Conservation (phyloP, 805 yeast species). For the Candida boidinii region DNA sequence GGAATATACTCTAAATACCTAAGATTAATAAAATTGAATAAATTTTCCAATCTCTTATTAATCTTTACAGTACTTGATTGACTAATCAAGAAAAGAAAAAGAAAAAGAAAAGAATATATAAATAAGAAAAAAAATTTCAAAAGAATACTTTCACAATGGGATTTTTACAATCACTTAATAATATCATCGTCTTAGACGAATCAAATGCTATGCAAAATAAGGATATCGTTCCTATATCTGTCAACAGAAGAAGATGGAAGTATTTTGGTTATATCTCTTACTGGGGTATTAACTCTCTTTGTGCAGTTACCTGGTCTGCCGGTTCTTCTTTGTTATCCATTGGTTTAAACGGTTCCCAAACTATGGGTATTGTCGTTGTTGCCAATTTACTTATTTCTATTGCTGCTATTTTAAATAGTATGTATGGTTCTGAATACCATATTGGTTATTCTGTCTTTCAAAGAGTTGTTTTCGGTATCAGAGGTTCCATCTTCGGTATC, state of each 20-base stretch:
- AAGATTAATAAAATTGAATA: too few relatives aligned
- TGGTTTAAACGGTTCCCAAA: conserved; percentile 15
- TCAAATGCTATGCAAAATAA: too few relatives aligned
- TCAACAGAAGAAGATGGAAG: conserved; percentile 35
- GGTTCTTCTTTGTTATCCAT: conserved; percentile 35
- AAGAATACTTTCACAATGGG: too few relatives aligned
- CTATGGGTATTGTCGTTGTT: conserved; percentile 24
- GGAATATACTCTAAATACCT: too few relatives aligned
- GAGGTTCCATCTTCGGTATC: conserved; percentile 33
- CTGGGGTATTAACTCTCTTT: conserved; percentile 26
- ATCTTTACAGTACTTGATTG: too few relatives aligned
- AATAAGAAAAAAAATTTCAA: too few relatives aligned
- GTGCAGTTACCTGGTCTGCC: conserved; percentile 25
- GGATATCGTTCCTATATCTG: conserved; percentile 35
- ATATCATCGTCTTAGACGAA: too few relatives aligned
- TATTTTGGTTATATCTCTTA: conserved; percentile 28
- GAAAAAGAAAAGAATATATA: too few relatives aligned
- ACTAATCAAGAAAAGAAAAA: too few relatives aligned
- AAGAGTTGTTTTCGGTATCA: conserved; percentile 35
- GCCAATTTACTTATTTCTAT: conserved; percentile 35
- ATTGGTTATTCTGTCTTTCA: conserved; percentile 37
- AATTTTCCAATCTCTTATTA: too few relatives aligned
- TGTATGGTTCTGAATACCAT: conserved; percentile 39
- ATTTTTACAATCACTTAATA: too few relatives aligned
- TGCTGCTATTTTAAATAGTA: conserved; percentile 35